Conservation (phyloP, 1,284 basidiomycete species). For the Tetrapyrgos nigripes region DNA sequence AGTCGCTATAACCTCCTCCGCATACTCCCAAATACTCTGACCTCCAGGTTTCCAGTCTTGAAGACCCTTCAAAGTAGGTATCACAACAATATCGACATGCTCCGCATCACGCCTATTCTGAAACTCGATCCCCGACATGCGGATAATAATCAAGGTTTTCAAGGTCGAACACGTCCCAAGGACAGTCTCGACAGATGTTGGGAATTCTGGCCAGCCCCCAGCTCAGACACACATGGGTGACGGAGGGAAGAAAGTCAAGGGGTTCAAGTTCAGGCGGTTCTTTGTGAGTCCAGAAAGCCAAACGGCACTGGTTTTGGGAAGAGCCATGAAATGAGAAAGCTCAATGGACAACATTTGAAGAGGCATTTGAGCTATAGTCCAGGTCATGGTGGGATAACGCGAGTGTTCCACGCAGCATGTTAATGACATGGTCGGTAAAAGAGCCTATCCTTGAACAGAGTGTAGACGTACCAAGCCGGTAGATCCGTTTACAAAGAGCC, state of each 20-base stretch:
- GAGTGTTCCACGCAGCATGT: conserved; percentile 12
- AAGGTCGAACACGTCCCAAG: conserved; percentile 11
- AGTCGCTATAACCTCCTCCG: neutral
- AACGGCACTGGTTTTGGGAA: neutral
- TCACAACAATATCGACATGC: conserved; percentile 8
- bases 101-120: conserved; percentile 5
- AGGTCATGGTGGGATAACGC: neutral
- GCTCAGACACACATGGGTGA: conserved; percentile 10
- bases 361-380: conserved; percentile 1
- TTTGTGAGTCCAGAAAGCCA: conserved; percentile 10
- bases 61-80: conserved; percentile 9
- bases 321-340: conserved; percentile 7
- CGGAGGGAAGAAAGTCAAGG: conserved; percentile 2
- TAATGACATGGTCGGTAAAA: no score
- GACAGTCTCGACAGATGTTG: conserved; percentile 5
- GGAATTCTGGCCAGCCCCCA: conserved; percentile 8
- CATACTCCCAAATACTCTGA: conserved; percentile 12
- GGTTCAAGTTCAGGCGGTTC: neutral
- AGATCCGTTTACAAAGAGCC: neutral
- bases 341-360: conserved; percentile 9
- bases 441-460: no score
- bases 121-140: conserved; percentile 1
- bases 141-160: conserved; percentile 7
- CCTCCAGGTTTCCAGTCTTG: conserved; percentile 15
- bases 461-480: no score